Evolutionary conservation across 257 asterid genomes (phyloP).

Genomic region (Solanum bukasovii): DNA sequence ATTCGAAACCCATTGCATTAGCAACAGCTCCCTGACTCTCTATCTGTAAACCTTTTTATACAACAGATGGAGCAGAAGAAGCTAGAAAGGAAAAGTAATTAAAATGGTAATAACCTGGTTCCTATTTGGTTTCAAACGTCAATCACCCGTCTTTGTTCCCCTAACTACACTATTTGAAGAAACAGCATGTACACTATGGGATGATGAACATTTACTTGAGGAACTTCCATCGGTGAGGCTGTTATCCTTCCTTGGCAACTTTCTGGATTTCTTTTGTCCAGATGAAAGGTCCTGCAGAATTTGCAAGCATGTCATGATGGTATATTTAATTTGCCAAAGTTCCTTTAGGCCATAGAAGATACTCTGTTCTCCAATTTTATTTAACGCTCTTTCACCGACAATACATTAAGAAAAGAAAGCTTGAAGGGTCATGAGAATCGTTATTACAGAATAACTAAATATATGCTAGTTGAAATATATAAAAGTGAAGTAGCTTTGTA

Average conservation of each 20-base stretch:
- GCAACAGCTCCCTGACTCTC: not conserved
- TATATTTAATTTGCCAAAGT: not conserved
- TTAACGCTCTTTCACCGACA: not conserved
- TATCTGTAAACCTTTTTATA: not conserved
- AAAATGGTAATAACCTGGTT: not conserved
- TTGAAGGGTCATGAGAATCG: not conserved
- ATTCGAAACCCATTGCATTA: not conserved
- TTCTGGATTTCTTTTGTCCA: constrained; percentile 47
- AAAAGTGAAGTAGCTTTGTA: not conserved
- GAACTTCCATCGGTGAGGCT: constrained; percentile 56
- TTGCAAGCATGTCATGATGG: constrained; percentile 1
- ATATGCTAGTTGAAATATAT: not conserved
- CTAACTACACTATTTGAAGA: constrained; percentile 70
- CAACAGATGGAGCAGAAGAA: not conserved
- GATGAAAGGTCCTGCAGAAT: constrained; percentile 55
- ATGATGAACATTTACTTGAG: constrained; percentile 85
- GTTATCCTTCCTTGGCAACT: constrained; percentile 46
- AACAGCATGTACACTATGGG: constrained; percentile 63
- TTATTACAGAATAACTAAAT: not conserved
- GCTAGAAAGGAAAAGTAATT: not conserved
- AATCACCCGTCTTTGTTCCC: constrained; percentile 37
- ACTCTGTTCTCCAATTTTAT: not conserved
- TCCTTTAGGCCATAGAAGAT: not conserved
- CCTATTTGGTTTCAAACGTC: constrained; percentile 11
- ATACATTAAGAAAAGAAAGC: not conserved